Evolutionary conservation across 306 rosid species (phyloP).

Genomic region (Cucumis melo): DNA sequence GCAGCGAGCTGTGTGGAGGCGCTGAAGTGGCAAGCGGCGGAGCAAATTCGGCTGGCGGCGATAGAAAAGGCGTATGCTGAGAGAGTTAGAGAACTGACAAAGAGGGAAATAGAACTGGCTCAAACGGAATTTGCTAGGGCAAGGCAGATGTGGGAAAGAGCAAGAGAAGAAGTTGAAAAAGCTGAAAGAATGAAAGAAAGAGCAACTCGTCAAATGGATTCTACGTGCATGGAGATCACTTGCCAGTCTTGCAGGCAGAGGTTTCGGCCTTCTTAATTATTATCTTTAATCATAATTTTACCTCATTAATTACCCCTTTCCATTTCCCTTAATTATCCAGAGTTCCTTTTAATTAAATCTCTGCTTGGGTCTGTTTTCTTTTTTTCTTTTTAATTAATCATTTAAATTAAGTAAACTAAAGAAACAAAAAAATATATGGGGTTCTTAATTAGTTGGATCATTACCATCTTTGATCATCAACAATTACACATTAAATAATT

Average conservation of each 20-base stretch:
- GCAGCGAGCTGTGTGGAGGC: conserved; percentile 39
- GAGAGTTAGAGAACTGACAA: conserved; percentile 69
- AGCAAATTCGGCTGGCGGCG: conserved; percentile 83
- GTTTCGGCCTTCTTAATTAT: conserved; percentile 38
- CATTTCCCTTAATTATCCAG: not conserved
- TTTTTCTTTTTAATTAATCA: not conserved
- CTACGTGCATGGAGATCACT: conserved; percentile 95
- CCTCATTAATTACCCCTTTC: not conserved
- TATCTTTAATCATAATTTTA: not conserved
- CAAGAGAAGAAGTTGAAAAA: conserved; percentile 66
- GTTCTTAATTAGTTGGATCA: not conserved
- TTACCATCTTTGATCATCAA: not conserved
- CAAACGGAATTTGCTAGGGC: conserved; percentile 84
- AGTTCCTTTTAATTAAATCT: not conserved
- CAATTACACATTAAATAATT: not conserved
- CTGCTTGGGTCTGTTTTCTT: not conserved
- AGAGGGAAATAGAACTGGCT: conserved; percentile 92
- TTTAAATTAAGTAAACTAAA: not conserved
- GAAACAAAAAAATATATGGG: not conserved
- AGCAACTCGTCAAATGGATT: conserved; percentile 42
- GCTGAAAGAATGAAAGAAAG: conserved; percentile 77
- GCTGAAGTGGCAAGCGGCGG: conserved; percentile 88
- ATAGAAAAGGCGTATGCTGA: conserved; percentile 93
- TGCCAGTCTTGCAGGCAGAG: conserved; percentile 94
- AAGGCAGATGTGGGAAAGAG: conserved; percentile 88